Conservation (phyloP, 1,284 basidiomycete species). For the Volvariella volvacea region DNA sequence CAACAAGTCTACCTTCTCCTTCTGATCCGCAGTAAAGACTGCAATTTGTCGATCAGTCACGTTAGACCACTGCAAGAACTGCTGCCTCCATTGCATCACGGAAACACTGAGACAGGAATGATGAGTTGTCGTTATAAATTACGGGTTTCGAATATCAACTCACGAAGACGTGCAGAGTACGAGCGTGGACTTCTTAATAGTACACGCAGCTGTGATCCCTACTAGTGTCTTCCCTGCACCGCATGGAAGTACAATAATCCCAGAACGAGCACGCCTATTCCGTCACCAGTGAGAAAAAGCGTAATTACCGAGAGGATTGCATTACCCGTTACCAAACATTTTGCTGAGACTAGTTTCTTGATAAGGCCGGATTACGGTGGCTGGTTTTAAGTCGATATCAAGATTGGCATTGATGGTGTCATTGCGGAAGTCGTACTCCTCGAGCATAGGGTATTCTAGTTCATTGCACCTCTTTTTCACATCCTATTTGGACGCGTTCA, state of each 20-base stretch:
- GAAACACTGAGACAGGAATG: constrained; percentile 62
- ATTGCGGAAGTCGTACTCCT: constrained; percentile 97
- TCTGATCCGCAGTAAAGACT: constrained; percentile 93
- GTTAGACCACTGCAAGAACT: constrained; percentile 97
- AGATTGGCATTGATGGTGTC: constrained; percentile 92
- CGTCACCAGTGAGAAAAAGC: not conserved
- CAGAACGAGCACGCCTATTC: constrained; percentile 85
- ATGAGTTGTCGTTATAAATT: constrained; percentile 9
- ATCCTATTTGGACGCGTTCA: constrained; percentile 41
- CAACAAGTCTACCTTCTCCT: constrained; percentile 70
- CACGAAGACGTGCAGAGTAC: constrained; percentile 96
- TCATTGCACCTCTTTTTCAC: constrained; percentile 93
- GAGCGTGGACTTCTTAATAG: constrained; percentile 98
- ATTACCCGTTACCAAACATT: constrained; percentile 97
- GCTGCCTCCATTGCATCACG: constrained; percentile 96
- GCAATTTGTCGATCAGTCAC: constrained; percentile 93
- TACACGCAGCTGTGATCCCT: constrained; percentile 98
- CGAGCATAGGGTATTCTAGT: constrained; percentile 92
- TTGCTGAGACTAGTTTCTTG: constrained; percentile 96
- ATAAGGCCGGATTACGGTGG: constrained; percentile 93
- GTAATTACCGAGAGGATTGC: constrained; percentile 14
- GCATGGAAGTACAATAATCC: constrained; percentile 97
- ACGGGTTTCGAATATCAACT: constrained; percentile 26
- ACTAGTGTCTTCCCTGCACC: constrained; percentile 99
- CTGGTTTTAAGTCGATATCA: constrained; percentile 95